A percentile compares a stretch with the other conserved stretches of the same genome.
Evolutionary conservation across 129 eudicot genomes (phyloP).

Genomic region (Chrysanthemum seticuspe): DNA sequence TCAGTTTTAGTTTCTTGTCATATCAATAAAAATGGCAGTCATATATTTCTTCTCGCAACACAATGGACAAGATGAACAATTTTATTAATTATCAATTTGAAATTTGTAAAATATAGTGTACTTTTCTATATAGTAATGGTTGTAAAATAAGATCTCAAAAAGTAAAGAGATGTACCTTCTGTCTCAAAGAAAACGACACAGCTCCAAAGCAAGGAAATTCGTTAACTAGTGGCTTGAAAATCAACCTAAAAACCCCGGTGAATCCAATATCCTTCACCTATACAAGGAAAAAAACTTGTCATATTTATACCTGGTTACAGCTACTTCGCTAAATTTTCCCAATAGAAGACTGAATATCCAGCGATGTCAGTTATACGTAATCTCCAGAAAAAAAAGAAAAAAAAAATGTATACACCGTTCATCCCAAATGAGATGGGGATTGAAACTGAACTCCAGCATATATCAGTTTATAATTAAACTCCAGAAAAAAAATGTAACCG

Average conservation of each 20-base stretch:
- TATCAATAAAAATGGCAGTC: too few species aligned
- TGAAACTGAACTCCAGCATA: not conserved
- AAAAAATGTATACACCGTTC: too few species aligned
- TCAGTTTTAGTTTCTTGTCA: too few species aligned
- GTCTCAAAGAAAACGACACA: constrained; percentile 69
- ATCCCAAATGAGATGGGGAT: too few species aligned
- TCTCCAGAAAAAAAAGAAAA: too few species aligned
- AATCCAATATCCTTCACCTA: constrained; percentile 87
- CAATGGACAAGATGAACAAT: too few species aligned
- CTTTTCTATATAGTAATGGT: not conserved
- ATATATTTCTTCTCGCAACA: too few species aligned
- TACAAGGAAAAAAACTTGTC: constrained; percentile 7
- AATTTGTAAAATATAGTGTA: not conserved
- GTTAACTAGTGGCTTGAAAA: constrained; percentile 85
- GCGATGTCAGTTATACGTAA: too few species aligned
- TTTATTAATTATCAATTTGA: not conserved
- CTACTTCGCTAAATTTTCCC: not conserved
- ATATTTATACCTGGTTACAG: constrained; percentile 9
- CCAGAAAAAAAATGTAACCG: too few species aligned
- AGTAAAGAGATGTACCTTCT: constrained; percentile 52
- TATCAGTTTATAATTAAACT: not conserved
- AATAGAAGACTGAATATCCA: not conserved
- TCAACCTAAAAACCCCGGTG: constrained; percentile 94
- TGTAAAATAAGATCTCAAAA: not conserved
- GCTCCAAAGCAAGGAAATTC: constrained; percentile 97